Conservation (phyloP, 345 rosid genomes). For the Trapa incisa region DNA sequence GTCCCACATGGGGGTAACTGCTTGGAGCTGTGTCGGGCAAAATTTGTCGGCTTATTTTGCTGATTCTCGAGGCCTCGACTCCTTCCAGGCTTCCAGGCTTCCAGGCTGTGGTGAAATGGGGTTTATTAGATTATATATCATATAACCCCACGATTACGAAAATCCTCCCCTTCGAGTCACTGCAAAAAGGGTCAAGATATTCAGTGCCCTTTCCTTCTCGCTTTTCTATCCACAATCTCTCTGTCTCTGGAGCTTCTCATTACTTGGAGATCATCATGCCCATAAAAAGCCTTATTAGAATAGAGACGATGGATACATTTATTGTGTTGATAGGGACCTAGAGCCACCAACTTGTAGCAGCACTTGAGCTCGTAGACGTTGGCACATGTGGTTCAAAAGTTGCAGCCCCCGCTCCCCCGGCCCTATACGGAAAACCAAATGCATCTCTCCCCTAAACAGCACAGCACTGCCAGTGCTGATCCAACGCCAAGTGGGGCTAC, state of each 20-base stretch:
- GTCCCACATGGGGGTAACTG: conserved; percentile 46
- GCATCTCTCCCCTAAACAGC: not conserved
- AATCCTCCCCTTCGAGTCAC: not conserved
- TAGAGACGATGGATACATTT: not conserved
- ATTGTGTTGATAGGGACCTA: not conserved
- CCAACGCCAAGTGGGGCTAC: too few species aligned
- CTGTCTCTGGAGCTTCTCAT: not conserved
- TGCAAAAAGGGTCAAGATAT: not conserved
- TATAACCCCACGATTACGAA: not conserved
- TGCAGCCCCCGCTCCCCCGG: too few species aligned
- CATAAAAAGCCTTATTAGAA: too few species aligned
- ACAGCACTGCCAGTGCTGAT: too few species aligned
- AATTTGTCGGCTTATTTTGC: conserved; percentile 35
- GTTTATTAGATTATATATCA: not conserved
- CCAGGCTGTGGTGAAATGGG: conserved; percentile 52
- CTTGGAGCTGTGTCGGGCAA: conserved; percentile 25
- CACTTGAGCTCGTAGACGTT: not conserved
- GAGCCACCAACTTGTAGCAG: not conserved
- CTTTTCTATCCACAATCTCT: not conserved
- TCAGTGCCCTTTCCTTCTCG: not conserved
- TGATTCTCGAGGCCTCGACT: conserved; percentile 12
- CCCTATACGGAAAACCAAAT: not conserved
- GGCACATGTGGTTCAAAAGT: not conserved
- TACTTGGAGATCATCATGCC: too few species aligned
- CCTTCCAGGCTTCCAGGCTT: too few species aligned